These are phyloP conservation scores for Vitis rupestris DNA, from an alignment of 164 flowering plant genomes.

Conservation along the genomic window DNA sequence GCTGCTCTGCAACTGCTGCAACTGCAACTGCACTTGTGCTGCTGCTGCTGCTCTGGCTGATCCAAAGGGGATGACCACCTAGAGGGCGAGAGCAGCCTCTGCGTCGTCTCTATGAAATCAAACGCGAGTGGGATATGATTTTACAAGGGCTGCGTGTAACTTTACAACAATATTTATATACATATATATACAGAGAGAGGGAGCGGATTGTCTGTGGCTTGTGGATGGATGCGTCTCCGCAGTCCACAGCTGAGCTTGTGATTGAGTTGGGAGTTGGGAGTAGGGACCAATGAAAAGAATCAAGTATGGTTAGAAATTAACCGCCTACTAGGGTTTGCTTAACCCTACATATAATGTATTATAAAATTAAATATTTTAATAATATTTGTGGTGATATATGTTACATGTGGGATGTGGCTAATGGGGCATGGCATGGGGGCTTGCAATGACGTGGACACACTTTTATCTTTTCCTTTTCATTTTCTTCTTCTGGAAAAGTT, in stretches of 20 bases:
- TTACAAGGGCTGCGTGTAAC: slow-evolving; percentile 16
- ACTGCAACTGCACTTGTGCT: not conserved
- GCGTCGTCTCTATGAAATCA: too few relatives aligned
- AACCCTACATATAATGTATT: slow-evolving; percentile 1
- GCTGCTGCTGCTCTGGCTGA: slow-evolving; percentile 4
- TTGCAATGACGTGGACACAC: slow-evolving; percentile 8
- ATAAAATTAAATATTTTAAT: too few relatives aligned
- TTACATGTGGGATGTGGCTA: not conserved
- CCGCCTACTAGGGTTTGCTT: slow-evolving; percentile 20
- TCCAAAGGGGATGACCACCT: not conserved
- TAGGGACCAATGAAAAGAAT: not conserved
- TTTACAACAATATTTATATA: slow-evolving; percentile 6
- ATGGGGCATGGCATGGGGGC: not conserved
- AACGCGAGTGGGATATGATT: not conserved
- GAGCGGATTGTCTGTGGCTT: not conserved
- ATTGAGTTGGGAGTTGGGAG: not conserved
- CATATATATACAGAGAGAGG: slow-evolving; percentile 1
- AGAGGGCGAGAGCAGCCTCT: not conserved
- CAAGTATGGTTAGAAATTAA: slow-evolving; percentile 7
- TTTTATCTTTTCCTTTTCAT: not conserved
- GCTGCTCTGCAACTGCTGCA: not conserved
- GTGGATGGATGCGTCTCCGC: too few relatives aligned
- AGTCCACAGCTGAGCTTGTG: not conserved
- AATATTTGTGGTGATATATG: not conserved
- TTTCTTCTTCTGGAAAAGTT: not conserved